Conservation (phyloP, 2,329 filamentous ascomycete species). For the Fusarium phyllophilum region DNA sequence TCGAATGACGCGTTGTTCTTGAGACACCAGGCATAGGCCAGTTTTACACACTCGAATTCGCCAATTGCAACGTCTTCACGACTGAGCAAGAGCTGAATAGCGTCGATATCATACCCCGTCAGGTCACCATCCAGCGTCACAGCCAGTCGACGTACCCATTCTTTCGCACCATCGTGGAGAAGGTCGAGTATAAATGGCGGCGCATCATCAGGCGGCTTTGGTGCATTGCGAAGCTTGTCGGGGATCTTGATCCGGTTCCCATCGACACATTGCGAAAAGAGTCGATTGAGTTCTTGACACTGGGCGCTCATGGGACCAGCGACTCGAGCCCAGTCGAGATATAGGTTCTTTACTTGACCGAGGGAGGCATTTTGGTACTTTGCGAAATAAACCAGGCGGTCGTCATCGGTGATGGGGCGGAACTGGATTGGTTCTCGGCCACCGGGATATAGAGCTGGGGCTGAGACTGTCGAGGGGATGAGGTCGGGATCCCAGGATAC, state of each 20-base stretch:
- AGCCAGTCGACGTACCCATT: neutral
- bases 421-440: neutral
- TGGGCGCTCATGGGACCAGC: neutral
- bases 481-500: constrained; percentile 1
- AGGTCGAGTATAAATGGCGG: constrained; percentile 1
- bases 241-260: constrained; percentile 1
- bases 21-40: neutral
- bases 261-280: constrained; percentile 10
- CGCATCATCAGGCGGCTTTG: neutral
- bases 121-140: fast-evolving
- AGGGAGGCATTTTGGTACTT: neutral
- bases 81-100: neutral
- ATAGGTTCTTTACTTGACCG: neutral
- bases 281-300: constrained; percentile 6
- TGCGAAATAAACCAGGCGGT: neutral
- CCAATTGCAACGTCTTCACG: neutral
- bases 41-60: neutral
- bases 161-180: neutral
- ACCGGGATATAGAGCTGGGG: neutral
- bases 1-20: neutral
- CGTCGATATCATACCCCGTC: neutral
- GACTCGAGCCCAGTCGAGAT: neutral
- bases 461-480: neutral
- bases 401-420: neutral
- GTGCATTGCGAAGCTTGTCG: neutral